Percentiles rank a stretch among this genome's conserved stretches.
Evolutionary conservation across 1,139 yeast genomes (phyloP).

Genomic region (Hansenula sp.): DNA sequence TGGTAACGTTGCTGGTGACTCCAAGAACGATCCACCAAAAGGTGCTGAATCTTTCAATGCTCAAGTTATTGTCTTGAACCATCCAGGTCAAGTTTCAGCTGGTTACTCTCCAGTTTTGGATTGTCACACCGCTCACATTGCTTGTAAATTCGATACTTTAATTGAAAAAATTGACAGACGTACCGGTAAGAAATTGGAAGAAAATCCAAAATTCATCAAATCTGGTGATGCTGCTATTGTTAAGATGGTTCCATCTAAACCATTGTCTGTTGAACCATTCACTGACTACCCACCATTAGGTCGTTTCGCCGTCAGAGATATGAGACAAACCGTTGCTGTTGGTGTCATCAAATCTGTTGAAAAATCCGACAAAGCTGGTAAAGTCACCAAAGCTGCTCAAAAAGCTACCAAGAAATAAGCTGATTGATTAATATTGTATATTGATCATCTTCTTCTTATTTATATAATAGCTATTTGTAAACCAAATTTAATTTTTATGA

Average conservation of each 20-base stretch:
- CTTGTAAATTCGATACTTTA: constrained; percentile 84
- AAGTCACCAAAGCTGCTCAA: constrained; percentile 99
- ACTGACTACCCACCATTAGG: constrained; percentile 98
- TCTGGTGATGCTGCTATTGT: constrained; percentile 94
- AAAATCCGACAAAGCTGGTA: constrained; percentile 89
- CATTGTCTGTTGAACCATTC: constrained; percentile 97
- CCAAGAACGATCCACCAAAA: constrained; percentile 91
- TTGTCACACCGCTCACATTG: constrained; percentile 95
- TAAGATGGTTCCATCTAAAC: constrained; percentile 90
- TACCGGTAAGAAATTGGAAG: constrained; percentile 86
- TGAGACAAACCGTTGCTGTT: constrained; percentile 99
- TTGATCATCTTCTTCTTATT: too few species aligned
- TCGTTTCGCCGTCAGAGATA: constrained; percentile 99
- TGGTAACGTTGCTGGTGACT: constrained; percentile 95
- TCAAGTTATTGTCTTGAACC: constrained; percentile 88
- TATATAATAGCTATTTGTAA: too few species aligned
- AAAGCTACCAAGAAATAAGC: constrained; percentile 97
- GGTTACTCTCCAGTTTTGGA: constrained; percentile 93
- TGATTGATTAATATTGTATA: constrained; percentile 4
- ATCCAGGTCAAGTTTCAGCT: constrained; percentile 91
- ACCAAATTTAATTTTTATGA: too few species aligned
- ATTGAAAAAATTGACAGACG: constrained; percentile 91
- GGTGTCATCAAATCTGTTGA: constrained; percentile 99
- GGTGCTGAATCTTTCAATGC: constrained; percentile 83
- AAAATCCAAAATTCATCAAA: constrained; percentile 80